phyloP scores from a whole-genome alignment of 495 filamentous ascomycete species.

The Oleoguttula mirabilis region DNA sequence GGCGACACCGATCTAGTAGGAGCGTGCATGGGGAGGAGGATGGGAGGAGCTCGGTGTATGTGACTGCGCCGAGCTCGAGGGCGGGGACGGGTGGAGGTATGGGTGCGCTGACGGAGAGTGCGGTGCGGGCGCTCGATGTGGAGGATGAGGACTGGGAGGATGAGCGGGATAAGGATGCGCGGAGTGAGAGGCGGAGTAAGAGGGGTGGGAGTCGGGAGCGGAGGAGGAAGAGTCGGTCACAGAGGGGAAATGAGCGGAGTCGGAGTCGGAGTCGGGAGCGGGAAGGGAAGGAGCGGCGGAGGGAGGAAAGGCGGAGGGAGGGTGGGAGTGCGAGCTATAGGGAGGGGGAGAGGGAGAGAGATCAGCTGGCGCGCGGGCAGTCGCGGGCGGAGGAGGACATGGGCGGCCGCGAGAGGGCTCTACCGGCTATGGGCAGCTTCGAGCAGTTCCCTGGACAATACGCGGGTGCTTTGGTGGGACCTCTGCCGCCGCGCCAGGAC shows the following conservation, averaged over 20 bases:
- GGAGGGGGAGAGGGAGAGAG: too few species aligned
- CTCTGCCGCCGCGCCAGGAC: neutral
- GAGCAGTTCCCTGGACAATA: conserved; percentile 19
- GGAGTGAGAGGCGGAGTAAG: conserved; percentile 10
- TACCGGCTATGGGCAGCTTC: conserved; percentile 19
- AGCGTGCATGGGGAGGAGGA: conserved; percentile 12
- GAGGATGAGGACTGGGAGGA: conserved; percentile 16
- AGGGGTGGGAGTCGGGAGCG: conserved; percentile 4
- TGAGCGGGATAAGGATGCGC: conserved; percentile 11
- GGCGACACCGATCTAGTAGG: conserved; percentile 3
- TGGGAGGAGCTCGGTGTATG: conserved; percentile 8
- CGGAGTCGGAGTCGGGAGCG: conserved; percentile 8
- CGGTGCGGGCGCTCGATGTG: conserved; percentile 9
- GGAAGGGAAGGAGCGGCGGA: conserved; percentile 8
- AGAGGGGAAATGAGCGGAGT: conserved; percentile 7
- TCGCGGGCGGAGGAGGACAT: neutral
- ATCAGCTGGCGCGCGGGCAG: too few species aligned
- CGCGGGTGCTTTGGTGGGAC: conserved; percentile 3
- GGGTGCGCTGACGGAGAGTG: conserved; percentile 15
- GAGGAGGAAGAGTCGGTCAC: conserved; percentile 1
- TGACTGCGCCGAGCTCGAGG: conserved; percentile 11
- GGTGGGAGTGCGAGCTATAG: neutral
- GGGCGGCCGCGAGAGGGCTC: neutral
- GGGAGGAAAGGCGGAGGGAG: conserved; percentile 1
- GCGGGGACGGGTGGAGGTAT: conserved; percentile 1